phyloP scores from a whole-genome alignment of 805 yeast species.

The Saccharomycopsis sp. region DNA sequence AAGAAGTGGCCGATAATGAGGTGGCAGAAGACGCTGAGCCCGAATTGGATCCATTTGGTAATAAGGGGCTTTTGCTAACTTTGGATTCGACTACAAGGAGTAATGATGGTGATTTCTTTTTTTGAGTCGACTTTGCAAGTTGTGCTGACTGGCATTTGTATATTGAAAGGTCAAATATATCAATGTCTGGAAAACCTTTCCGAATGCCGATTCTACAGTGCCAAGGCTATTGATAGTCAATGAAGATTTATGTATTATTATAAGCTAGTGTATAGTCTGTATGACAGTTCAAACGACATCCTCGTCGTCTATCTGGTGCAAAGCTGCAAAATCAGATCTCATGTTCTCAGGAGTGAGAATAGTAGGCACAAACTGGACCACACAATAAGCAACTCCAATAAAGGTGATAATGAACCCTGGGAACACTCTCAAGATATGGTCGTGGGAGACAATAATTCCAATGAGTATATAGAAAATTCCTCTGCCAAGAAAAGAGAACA shows the following conservation, averaged over 20 bases:
- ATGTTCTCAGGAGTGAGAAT: conserved; percentile 78
- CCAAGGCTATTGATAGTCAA: too few relatives aligned
- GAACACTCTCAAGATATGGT: conserved; percentile 48
- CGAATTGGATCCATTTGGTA: background rate
- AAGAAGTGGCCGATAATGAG: too few relatives aligned
- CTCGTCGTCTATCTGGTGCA: conserved; percentile 32
- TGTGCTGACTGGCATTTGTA: background rate
- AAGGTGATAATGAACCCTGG: conserved; percentile 52
- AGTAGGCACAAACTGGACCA: conserved; percentile 65
- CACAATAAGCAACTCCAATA: conserved; percentile 53
- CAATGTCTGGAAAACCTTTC: too few relatives aligned
- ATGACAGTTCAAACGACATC: conserved; percentile 15
- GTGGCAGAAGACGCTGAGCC: background rate
- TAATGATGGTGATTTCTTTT: conserved; percentile 1
- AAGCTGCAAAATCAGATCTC: conserved; percentile 45
- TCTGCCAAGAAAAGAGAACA: conserved; percentile 56
- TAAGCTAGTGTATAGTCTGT: too few relatives aligned
- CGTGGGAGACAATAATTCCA: conserved; percentile 43
- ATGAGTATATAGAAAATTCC: conserved; percentile 38
- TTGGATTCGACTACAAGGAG: background rate
- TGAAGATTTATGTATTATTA: too few relatives aligned
- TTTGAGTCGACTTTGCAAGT: background rate
- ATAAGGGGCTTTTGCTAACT: background rate
- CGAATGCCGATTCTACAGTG: too few relatives aligned
- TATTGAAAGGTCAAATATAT: background rate